These are phyloP conservation scores for Tricholomella constricta DNA, from an alignment of 768 basidiomycete genomes.

Conservation along the genomic window DNA sequence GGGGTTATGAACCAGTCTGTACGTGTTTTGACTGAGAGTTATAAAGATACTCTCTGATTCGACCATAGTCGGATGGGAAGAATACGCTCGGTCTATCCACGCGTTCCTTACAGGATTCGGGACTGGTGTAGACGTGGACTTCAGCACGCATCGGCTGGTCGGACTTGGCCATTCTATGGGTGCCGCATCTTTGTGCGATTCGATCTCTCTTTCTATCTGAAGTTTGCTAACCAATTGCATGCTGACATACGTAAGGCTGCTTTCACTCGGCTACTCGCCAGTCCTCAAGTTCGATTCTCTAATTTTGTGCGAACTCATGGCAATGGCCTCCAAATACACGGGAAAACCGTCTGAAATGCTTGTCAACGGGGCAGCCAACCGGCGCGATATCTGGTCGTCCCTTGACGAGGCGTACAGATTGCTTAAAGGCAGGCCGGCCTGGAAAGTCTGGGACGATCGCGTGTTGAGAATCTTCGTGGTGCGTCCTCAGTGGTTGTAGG, in stretches of 20 bases:
- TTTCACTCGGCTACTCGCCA: conserved; percentile 44
- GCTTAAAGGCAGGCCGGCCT: conserved; percentile 40
- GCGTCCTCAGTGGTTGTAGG: conserved; percentile 8
- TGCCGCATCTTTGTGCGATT: conserved; percentile 43
- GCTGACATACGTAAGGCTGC: conserved; percentile 29
- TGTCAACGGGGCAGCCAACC: conserved; percentile 32
- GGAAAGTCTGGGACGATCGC: conserved; percentile 53
- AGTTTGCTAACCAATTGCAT: background rate
- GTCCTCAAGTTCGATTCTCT: conserved; percentile 37
- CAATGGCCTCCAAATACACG: conserved; percentile 23
- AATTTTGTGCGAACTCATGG: conserved; percentile 51
- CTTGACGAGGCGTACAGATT: conserved; percentile 44
- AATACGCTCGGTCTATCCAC: conserved; percentile 51
- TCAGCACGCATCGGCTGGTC: conserved; percentile 46
- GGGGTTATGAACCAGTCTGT: conserved; percentile 47
- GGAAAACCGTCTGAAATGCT: conserved; percentile 23
- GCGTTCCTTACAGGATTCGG: conserved; percentile 50
- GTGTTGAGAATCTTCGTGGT: conserved; percentile 46
- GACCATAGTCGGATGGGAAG: conserved; percentile 51
- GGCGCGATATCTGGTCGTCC: conserved; percentile 56
- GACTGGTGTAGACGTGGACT: conserved; percentile 50
- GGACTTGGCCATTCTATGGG: conserved; percentile 62
- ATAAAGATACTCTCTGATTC: background rate
- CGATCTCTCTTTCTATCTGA: background rate
- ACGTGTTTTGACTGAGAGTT: conserved; percentile 15